A percentile compares a stretch with the other conserved stretches of the same genome.
Evolutionary conservation across 1,284 basidiomycete genomes (phyloP).

Genomic region (Coriolopsis trogii): DNA sequence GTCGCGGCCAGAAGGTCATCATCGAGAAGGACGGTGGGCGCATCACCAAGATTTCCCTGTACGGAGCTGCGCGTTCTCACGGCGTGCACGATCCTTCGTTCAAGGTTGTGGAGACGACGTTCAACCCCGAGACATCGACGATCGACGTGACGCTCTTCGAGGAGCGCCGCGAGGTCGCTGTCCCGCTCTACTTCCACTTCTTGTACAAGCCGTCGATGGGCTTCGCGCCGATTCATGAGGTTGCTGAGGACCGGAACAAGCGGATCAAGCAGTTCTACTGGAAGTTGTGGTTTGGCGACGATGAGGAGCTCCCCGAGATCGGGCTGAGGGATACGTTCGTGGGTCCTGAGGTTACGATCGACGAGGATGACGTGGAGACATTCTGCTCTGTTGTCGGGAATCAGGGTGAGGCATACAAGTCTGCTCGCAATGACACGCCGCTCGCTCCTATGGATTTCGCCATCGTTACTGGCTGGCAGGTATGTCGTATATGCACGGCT

Average conservation of each 20-base stretch:
- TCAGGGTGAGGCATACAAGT: conserved; percentile 89
- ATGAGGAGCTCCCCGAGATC: conserved; percentile 74
- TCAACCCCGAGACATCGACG: conserved; percentile 50
- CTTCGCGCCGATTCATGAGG: conserved; percentile 93
- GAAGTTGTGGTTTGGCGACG: conserved; percentile 94
- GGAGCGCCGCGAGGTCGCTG: conserved; percentile 75
- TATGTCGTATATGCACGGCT: conserved; percentile 39
- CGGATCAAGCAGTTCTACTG: conserved; percentile 98
- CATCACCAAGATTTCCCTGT: conserved; percentile 64
- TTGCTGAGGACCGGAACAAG: conserved; percentile 82
- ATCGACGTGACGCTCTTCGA: conserved; percentile 87
- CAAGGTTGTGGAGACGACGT: conserved; percentile 84
- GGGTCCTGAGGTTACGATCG: conserved; percentile 83
- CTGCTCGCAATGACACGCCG: conserved; percentile 66
- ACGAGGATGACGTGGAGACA: conserved; percentile 76
- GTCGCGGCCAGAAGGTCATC: conserved; percentile 77
- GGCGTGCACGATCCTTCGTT: conserved; percentile 76
- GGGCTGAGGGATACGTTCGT: conserved; percentile 79
- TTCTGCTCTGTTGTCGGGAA: conserved; percentile 97
- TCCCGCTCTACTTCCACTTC: conserved; percentile 87
- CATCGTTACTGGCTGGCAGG: conserved; percentile 98
- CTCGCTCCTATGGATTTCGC: conserved; percentile 98
- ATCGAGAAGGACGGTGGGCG: conserved; percentile 50
- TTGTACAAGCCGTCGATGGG: conserved; percentile 88
- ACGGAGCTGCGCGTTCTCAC: conserved; percentile 82